Base-by-base conservation (phyloP, 2,329 filamentous ascomycete genomes). In the Cryphonectria radicalis region DNA sequence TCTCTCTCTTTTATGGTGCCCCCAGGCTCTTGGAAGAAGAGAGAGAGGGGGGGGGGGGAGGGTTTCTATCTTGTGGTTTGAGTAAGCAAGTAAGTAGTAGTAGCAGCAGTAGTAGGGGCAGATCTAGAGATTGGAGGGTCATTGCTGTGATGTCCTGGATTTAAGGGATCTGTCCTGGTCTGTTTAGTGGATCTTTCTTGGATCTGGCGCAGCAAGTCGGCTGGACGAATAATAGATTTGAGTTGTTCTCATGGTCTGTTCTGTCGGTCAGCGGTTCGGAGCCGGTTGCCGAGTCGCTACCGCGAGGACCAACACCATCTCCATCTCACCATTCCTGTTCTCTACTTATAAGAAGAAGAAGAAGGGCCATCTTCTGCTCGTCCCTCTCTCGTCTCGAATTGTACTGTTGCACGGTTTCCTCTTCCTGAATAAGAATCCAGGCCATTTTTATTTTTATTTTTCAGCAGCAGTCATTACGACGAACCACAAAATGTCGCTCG, bases 401-500 rank as follows among this genome's bases (percentile, higher is more conserved):
- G 11, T 14, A 28, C 4, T 14, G 37, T 40, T 40, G 37, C 37
- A 32, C 32, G 32, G 37, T 40, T 40, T 40, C 10, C 37, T 3
- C 37, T 1, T 13, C 37, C 10, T 40, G 37, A 40, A 11, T 13
- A 11, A 40, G 8, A 40, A 40, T 46, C 19, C 4, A n/a, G 22
- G 11, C 46, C 55, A 59, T 17, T 11, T 11, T n/a, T 28, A 5
- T 4, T 28, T 28, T 2, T 28, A n/a, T 11, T n/a, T 28, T 14
- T 4, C 3, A 32, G 32, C n/a, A 28, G 8, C 53, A 28, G n/a
- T 25, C 57, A 32, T 11, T 2, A 32, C 57, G 28, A 19, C 22
- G 17, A 19, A 11, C 3, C 11, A 53, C 43, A 62, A 25, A n/a
- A 72, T 70, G 68, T 55, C 53, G 5, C 59, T 17, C 4, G 62